Base-by-base conservation (phyloP, 345 rosid species). In the Psidium friedrichsthalianum region DNA sequence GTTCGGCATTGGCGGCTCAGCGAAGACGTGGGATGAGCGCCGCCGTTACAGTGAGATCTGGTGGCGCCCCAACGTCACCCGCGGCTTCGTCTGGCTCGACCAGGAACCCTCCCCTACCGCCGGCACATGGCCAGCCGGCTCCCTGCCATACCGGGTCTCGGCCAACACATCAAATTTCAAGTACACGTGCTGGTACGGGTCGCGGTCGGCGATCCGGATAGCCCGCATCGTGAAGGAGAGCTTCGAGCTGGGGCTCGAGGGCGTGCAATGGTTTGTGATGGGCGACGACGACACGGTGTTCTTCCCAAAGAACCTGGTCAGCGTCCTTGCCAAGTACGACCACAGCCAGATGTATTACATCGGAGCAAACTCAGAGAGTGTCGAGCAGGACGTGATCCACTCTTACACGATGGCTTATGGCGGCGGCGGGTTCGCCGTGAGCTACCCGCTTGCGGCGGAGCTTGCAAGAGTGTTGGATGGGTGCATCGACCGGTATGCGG, bases 241-340 rank as follows among this genome's bases (percentile, higher is more conserved):
- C 74, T 97, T 95, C 86, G 97, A 93, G 69, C 86, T 95, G 6
- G 98, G 97, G 64, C 59, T 91, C 44, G 91, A 89, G 1, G 89
- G 93, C 74, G 96, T 95, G n/a, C 92, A 98, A 88, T 97, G 98
- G 99, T 95, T 95, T 85, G 98, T 95, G 8, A 88, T 97, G 96
- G 99, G 98, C 36, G 99, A 97, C 24, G 99, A 97, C 56, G 98
- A 97, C 87, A 95, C 98, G 0, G 95, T 97, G 2, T 97, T 97
- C 89, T 95, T 94, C 64, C 83, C 91, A 4, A 98, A 97, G 87
- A 97, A 97, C 89, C 87, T 97, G 52, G 83, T 94, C 15, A 85
- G 88, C 24, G 96, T 97, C 51, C 89, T 97, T 9, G 83, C 76
- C 20, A 97, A 93, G 87, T 97, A 95, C 51, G 98, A 97, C 85